Conservation (phyloP, 2,329 filamentous ascomycete species). For the Clarireedia monteithiana region DNA sequence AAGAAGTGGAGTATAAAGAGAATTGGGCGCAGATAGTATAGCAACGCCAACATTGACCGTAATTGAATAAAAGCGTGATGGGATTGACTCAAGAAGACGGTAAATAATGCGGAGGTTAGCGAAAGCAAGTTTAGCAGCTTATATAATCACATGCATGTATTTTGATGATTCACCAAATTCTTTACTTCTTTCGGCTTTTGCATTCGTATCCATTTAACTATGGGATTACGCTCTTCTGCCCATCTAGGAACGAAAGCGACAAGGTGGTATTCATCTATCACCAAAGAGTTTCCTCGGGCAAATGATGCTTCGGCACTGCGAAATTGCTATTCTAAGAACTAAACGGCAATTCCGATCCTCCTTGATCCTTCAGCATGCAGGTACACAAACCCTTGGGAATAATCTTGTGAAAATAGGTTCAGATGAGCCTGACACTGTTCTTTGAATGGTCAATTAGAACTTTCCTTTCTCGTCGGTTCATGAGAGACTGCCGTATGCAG, state of each 20-base stretch:
- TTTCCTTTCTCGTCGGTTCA: neutral
- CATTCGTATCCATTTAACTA: too few species aligned
- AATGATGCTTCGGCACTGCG: neutral
- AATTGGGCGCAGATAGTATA: neutral
- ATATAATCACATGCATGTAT: too few species aligned
- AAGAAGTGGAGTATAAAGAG: neutral
- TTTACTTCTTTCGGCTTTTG: too few species aligned
- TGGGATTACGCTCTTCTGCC: neutral
- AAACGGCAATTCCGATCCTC: constrained; percentile 3
- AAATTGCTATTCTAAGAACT: constrained; percentile 4
- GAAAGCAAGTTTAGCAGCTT: too few species aligned
- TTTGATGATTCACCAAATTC: too few species aligned
- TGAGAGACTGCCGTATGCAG: neutral
- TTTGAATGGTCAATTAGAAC: neutral
- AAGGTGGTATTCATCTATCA: too few species aligned
- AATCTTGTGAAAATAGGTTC: neutral
- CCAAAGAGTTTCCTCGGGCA: too few species aligned
- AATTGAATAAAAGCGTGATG: too few species aligned
- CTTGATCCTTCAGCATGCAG: constrained; percentile 3
- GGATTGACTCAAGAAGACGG: too few species aligned
- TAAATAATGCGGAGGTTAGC: too few species aligned
- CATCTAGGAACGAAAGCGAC: neutral
- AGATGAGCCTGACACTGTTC: neutral
- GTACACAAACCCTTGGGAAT: neutral
- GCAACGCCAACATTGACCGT: too few species aligned